A percentile compares a stretch with the other conserved stretches of the same genome.
Evolutionary conservation across 495 filamentous ascomycete genomes (phyloP).

Genomic region (Daldinia caldariorum): DNA sequence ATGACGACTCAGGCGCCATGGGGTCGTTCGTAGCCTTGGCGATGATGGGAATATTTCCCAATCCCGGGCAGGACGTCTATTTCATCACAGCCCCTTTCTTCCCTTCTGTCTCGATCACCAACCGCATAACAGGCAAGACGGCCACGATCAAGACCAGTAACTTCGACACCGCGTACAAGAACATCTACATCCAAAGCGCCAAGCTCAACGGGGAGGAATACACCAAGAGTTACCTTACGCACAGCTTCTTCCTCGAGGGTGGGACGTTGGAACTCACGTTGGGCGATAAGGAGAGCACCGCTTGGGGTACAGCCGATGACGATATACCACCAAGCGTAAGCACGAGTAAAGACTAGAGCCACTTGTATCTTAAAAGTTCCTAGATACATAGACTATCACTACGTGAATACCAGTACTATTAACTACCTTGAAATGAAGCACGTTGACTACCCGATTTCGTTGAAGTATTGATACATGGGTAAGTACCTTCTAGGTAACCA

Average conservation of each 20-base stretch:
- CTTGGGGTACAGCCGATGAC: conserved; percentile 68
- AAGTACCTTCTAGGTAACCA: not conserved
- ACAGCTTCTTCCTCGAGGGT: conserved; percentile 73
- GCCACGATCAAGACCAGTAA: conserved; percentile 68
- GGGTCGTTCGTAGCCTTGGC: conserved; percentile 70
- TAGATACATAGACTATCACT: not conserved
- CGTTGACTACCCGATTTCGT: not conserved
- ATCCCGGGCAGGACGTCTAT: conserved; percentile 74
- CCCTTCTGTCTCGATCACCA: conserved; percentile 66
- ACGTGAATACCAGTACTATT: not conserved
- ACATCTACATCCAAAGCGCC: conserved; percentile 73
- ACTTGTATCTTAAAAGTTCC: not conserved
- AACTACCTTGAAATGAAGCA: not conserved
- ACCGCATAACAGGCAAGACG: conserved; percentile 65
- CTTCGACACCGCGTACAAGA: conserved; percentile 69
- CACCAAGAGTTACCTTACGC: conserved; percentile 71
- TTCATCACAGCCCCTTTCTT: conserved; percentile 73
- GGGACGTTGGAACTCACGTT: conserved; percentile 69
- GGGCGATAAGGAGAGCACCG: conserved; percentile 67
- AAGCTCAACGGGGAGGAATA: conserved; percentile 69
- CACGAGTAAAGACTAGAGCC: conserved; percentile 28
- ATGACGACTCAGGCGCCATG: conserved; percentile 76
- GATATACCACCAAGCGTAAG: conserved; percentile 68
- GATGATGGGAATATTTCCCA: conserved; percentile 74
- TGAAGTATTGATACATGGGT: not conserved